Evolutionary conservation across 257 asterid species (phyloP), one percentile per base, ranked within the genome.

Genomic region (Petrea volubilis): DNA sequence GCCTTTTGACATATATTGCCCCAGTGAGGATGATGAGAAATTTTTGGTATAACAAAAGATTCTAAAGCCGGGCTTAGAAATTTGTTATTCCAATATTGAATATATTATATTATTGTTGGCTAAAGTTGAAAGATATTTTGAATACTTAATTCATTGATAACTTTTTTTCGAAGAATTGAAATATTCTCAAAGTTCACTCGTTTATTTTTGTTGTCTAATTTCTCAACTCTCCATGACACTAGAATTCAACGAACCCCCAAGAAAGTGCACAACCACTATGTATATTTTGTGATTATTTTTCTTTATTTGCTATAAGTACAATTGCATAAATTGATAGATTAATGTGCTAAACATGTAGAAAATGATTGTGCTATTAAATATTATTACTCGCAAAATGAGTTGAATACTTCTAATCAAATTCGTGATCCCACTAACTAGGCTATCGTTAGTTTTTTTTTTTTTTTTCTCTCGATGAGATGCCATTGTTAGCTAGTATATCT

Each of bases 21-120:
- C n/a, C n/a, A n/a, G n/a, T n/a, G n/a, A n/a, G n/a, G 25, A 17
- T 52, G 33, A 67, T 34, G 64, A 29, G 47, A 10, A 68, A 28
- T 43, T 50, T 28, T 59, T 59, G 66, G 57, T 67, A 49, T 79
- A 20, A 64, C 36, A 46, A 50, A 38, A 70, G 61, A 6, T 51
- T 78, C 38, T 21, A 36, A 47, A 18, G 34, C 44, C 28, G 55
- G 17, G 10, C 18, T 47, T 56, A 6, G 3, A 25, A 64, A 43
- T 24, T 18, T 52, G 18, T 6, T 31, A 13, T 44, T 56, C 65
- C 38, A 15, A 44, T 44, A 2, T 11, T 15, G 21, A 31, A 60
- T 29, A 23, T n/a, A n/a, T 47, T 49, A 28, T 60, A 49, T 8
- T 43, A 58, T 24, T 69, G 9, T 1, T 14, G n/a, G 27, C 56